Evolutionary conservation across 176 grass and related monocot genomes (phyloP).

Genomic region (Thalia dealbata): DNA sequence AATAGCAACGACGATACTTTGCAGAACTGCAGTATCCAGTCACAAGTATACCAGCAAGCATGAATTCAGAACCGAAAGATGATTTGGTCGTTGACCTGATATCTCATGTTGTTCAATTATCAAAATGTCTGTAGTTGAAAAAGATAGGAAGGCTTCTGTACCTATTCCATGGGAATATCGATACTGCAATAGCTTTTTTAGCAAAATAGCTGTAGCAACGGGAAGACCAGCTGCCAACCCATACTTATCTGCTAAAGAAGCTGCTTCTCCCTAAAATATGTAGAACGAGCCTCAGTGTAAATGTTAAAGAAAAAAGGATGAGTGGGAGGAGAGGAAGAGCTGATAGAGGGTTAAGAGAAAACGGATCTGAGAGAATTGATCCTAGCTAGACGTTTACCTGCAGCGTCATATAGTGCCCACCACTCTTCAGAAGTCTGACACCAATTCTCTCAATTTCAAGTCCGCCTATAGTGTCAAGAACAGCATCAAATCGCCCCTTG

Average conservation of each 20-base stretch:
- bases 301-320: constrained; percentile 13
- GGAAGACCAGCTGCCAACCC: constrained; percentile 73
- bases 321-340: background rate
- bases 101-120: background rate
- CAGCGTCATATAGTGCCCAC: constrained; percentile 96
- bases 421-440: constrained; percentile 74
- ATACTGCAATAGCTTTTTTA: constrained; percentile 78
- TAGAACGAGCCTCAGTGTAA: background rate
- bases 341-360: background rate
- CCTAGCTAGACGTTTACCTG: constrained; percentile 43
- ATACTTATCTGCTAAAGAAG: constrained; percentile 72
- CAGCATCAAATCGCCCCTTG: constrained; percentile 80
- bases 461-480: constrained; percentile 85
- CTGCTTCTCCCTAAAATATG: constrained; percentile 65
- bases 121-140: background rate
- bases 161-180: constrained; percentile 68
- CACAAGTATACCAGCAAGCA: background rate
- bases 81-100: background rate
- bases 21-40: background rate
- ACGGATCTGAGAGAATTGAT: background rate
- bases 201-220: constrained; percentile 55
- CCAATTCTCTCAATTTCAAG: constrained; percentile 88
- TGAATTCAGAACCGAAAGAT: background rate
- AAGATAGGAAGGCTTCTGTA: constrained; percentile 13
- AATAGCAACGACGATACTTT: background rate